These are phyloP conservation scores for Debaryomyces maramus DNA, from an alignment of 805 yeast genomes.

Conservation along the genomic window DNA sequence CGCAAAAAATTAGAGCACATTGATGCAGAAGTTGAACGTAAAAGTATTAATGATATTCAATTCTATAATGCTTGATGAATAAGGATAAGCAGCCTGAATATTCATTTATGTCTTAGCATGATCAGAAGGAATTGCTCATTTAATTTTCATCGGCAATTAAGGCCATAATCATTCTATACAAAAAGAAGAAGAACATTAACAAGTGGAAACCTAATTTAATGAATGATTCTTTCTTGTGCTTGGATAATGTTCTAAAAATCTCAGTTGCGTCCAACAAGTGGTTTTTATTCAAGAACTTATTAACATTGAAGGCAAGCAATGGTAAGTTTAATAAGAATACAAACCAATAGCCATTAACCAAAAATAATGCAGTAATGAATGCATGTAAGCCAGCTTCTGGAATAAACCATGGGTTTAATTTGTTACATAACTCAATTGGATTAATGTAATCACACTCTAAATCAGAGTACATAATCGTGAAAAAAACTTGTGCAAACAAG, in stretches of 20 bases:
- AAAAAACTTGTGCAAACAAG: slow-evolving; percentile 89
- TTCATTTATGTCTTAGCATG: slow-evolving; percentile 5
- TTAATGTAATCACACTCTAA: slow-evolving; percentile 95
- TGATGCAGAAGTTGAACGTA: not conserved
- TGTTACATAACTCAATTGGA: slow-evolving; percentile 94
- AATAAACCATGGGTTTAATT: slow-evolving; percentile 80
- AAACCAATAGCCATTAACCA: slow-evolving; percentile 91
- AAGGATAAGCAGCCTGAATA: not conserved
- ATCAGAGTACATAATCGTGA: slow-evolving; percentile 93
- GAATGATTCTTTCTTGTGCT: slow-evolving; percentile 90
- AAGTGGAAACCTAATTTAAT: slow-evolving; percentile 89
- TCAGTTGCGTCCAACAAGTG: slow-evolving; percentile 95
- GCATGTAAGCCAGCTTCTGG: slow-evolving; percentile 91
- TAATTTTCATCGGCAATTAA: slow-evolving; percentile 63
- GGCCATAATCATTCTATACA: slow-evolving; percentile 94
- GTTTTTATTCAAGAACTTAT: slow-evolving; percentile 75
- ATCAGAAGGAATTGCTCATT: no score
- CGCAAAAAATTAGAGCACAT: not conserved
- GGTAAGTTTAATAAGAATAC: slow-evolving; percentile 82
- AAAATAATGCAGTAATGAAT: slow-evolving; percentile 63
- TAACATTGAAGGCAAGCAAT: slow-evolving; percentile 76
- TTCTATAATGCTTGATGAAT: not conserved
- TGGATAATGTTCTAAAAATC: slow-evolving; percentile 89
- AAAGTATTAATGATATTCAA: slow-evolving; percentile 1
- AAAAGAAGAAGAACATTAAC: slow-evolving; percentile 89